Base-by-base conservation (phyloP, 2,329 filamentous ascomycete genomes). In the Aschersonia sp. region DNA sequence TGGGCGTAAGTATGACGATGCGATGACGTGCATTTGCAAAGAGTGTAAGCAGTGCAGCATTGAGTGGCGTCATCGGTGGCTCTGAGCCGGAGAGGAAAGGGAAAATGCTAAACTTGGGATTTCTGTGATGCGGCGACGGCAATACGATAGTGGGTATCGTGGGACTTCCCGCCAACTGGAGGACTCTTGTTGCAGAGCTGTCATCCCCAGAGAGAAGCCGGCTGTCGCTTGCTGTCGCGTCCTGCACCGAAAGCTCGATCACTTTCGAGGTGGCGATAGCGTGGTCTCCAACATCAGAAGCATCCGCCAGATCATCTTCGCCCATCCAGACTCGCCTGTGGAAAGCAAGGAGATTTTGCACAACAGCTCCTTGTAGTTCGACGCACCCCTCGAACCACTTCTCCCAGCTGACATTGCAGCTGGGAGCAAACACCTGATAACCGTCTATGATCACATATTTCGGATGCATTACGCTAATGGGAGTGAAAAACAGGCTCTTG, bases 331-430 rank as follows among this genome's bases (percentile, higher is more conserved):
- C 82, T 1, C 65, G 60, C 7, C 68, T 59, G 63, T 85, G 87
- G 57, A 90, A 90, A 2, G 67, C 59, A 41, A 84, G 53, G 40
- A 92, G 73, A n/a, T 73, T 68, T 4, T 61, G 55, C 0, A 87
- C 77, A 0, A 83, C 69, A 0, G 71, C 67, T 0, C 84, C 85
- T 6, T 70, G 69, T 9, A 90, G 63, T 47, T 79, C 77, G 4
- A 90, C 66, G 48, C 81, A 86, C 0, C 82, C 84, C 60, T 94
- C 87, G 30, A 90, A 81, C 87, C 87, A 94, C n/a, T 77, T 65
- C 62, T 92, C 87, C 84, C 84, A 92, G 57, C 83, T 88, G 5
- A 94, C 77, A 55, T 94, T 94, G 62, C 84, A 89, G 55, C 83
- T 87, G 0, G 86, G 86, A 8, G 92, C 62, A 55, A 83, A 81